Conservation (phyloP, 306 rosid species). For the Styphnolobium japonicum region DNA sequence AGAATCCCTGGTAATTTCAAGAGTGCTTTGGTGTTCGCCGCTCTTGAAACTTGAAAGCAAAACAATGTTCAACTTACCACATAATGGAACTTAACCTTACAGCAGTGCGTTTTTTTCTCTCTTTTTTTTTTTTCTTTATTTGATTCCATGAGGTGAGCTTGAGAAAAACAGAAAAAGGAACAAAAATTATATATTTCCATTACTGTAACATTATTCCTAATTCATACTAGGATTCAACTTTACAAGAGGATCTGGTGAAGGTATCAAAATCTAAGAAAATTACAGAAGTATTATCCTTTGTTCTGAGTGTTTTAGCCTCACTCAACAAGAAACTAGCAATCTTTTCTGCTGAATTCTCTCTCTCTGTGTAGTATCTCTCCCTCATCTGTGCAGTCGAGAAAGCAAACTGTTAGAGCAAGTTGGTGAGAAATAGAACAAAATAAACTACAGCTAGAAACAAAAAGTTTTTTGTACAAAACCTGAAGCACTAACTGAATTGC, state of each 20-base stretch:
- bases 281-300: slow-evolving; percentile 95
- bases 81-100: background rate
- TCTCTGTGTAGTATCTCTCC: slow-evolving; percentile 49
- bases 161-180: slow-evolving; percentile 19
- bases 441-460: background rate
- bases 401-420: slow-evolving; percentile 8
- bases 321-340: slow-evolving; percentile 74
- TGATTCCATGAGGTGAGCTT: background rate
- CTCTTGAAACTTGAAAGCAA: too few relatives aligned
- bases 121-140: background rate
- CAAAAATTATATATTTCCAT: slow-evolving; percentile 25
- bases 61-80: background rate
- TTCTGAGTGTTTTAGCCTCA: slow-evolving; percentile 90
- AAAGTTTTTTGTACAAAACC: slow-evolving; percentile 41
- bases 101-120: background rate
- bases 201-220: slow-evolving; percentile 43
- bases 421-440: background rate
- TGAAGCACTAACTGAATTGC: slow-evolving; percentile 74
- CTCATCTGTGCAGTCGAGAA: slow-evolving; percentile 48
- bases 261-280: slow-evolving; percentile 88
- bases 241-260: slow-evolving; percentile 59
- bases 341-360: slow-evolving; percentile 67
- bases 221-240: slow-evolving; percentile 65
- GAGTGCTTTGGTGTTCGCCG: background rate
- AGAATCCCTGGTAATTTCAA: background rate